Base-by-base conservation (phyloP, 495 filamentous ascomycete genomes). In the Platismatia glauca region DNA sequence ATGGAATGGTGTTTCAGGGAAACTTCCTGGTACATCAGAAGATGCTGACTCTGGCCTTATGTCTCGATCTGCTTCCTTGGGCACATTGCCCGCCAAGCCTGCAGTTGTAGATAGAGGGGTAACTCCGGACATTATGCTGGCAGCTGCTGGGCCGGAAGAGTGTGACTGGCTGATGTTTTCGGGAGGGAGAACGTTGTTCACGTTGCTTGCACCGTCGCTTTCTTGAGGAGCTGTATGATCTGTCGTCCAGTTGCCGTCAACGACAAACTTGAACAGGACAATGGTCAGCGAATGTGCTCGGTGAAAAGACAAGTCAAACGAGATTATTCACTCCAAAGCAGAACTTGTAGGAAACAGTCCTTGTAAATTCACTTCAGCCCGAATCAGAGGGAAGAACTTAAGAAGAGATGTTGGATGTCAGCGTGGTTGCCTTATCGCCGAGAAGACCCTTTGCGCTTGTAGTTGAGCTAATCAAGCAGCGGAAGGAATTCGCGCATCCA, bases 181-280 rank as follows among this genome's bases (percentile, higher is more conserved):
- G 20, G 88, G 84, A 16, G 83, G 79, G 37, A 98, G 80, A 58
- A 97, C 79, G 83, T 96, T 97, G 79, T 97, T 97, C 60, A 89
- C 78, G 79, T 91, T 94, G 64, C 86, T 83, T 57, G 81, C 74
- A 53, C 79, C 79, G 79, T 96, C 94, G 64, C 78, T 81, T 75
- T 95, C 90, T 74, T 88, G 83, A 34, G 89, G 89, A 29, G 84
- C 86, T 57, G 84, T 81, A 67, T 84, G 84, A 71, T 96, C 89
- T 65, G 85, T 89, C 29, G 81, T 84, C 94, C 94, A 98, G 63
- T 77, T 81, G 50, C 84, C 86, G 82, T 98, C 91, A 53, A 95
- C 93, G 66, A 97, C 88, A 75, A 95, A 97, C 90, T 96, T 71
- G 27, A 55, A 27, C 16, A 64, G 13, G 18, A 57, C 6, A 22